phyloP scores from a whole-genome alignment of 495 filamentous ascomycete genomes.

The Delitschia confertaspora region DNA sequence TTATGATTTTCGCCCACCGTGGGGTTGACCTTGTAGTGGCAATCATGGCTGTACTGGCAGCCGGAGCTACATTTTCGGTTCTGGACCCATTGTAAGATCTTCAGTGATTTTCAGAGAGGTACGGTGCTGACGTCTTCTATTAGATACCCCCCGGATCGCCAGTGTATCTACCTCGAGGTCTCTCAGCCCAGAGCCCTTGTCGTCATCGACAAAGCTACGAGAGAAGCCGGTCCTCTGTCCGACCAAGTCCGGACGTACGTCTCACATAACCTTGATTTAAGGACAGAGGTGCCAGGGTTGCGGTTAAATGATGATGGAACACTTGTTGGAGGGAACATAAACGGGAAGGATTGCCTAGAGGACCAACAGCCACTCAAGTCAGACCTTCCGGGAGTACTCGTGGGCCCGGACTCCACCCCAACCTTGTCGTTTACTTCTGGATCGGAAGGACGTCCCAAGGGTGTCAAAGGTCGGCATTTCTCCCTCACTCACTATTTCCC shows the following conservation, averaged over 20 bases:
- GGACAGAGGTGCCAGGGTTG: conserved; percentile 69
- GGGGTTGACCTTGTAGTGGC: conserved; percentile 61
- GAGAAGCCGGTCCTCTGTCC: conserved; percentile 63
- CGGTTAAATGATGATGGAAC: conserved; percentile 64
- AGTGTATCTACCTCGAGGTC: conserved; percentile 87
- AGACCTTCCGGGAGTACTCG: conserved; percentile 57
- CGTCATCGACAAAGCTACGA: conserved; percentile 68
- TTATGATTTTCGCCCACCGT: conserved; percentile 86
- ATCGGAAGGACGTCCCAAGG: conserved; percentile 76
- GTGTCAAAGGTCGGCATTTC: conserved; percentile 83
- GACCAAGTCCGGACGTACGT: conserved; percentile 66
- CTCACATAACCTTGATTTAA: conserved; percentile 59
- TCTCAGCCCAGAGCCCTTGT: conserved; percentile 72
- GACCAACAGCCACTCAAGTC: conserved; percentile 44
- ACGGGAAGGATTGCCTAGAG: conserved; percentile 59
- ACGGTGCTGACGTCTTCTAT: background rate
- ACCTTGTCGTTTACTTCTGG: conserved; percentile 82
- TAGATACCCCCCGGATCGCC: conserved; percentile 72
- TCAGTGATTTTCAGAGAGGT: background rate
- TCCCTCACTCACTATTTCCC: conserved; percentile 77
- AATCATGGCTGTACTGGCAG: conserved; percentile 41
- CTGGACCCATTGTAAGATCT: conserved; percentile 59
- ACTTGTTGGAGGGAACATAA: conserved; percentile 56
- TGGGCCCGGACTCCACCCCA: conserved; percentile 85
- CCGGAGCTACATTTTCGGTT: conserved; percentile 62